These are phyloP conservation scores for Fusarium illudens DNA, from an alignment of 2,329 filamentous ascomycete species.

Conservation along the genomic window DNA sequence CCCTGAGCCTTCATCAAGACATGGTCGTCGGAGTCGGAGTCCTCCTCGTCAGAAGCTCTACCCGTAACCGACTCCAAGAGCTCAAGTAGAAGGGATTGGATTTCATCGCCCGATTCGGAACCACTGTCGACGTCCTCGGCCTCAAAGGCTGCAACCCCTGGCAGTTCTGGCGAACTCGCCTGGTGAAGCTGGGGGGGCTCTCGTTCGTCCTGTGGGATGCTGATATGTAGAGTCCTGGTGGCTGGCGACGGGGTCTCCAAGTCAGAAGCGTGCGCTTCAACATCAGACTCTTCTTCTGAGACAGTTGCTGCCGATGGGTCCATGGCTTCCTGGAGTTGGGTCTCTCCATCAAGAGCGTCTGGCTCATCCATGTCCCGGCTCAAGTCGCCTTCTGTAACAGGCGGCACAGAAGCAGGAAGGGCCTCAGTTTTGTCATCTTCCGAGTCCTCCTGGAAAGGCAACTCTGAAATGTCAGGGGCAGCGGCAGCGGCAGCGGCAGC, in stretches of 20 bases:
- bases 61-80: not conserved
- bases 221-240: not conserved
- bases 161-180: not conserved
- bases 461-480: not conserved
- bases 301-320: not conserved
- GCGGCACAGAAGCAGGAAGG: not conserved
- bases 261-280: constrained; percentile 1
- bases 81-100: not conserved
- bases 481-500: not conserved
- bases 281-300: not conserved
- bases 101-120: constrained; percentile 7
- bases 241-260: constrained; percentile 10
- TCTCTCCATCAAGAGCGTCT: not conserved
- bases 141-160: not conserved
- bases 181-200: not conserved
- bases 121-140: not conserved
- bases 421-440: constrained; percentile 2
- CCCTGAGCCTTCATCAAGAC: not conserved
- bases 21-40: not conserved
- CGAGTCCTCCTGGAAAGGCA: not conserved
- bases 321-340: not conserved
- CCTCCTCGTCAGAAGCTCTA: not conserved
- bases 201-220: not conserved
- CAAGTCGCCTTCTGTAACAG: not conserved
- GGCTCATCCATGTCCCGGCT: not conserved